phyloP scores from a whole-genome alignment of 78 protist genomes.

The Mantamonas sphyraenae region DNA sequence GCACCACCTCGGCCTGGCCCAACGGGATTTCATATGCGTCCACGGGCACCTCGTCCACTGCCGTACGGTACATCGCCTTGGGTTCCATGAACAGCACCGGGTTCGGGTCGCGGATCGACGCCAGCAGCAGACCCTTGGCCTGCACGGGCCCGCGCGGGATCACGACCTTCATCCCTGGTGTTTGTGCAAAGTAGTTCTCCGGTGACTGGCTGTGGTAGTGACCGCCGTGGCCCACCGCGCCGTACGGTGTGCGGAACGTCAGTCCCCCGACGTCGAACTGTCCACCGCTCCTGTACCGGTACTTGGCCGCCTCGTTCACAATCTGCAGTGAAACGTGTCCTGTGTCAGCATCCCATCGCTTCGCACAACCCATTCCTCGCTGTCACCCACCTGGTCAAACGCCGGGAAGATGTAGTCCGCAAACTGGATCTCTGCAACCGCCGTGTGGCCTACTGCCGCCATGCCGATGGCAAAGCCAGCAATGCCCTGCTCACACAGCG shows the following conservation, averaged over 20 bases:
- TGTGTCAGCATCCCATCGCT: no score
- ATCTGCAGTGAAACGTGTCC: no score
- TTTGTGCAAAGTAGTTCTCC: conserved; percentile 87
- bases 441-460: conserved; percentile 80
- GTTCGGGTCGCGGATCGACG: conserved; percentile 72
- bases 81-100: conserved; percentile 95
- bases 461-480: conserved; percentile 89
- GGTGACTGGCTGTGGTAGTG: conserved; percentile 91
- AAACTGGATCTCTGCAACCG: conserved; percentile 95
- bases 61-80: conserved; percentile 79
- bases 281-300: conserved; percentile 85
- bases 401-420: conserved; percentile 97
- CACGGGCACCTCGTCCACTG: conserved; percentile 74
- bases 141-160: conserved; percentile 72
- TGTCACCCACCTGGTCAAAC: conserved; percentile 77
- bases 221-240: conserved; percentile 91
- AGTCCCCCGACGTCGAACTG: conserved; percentile 76
- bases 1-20: conserved; percentile 71
- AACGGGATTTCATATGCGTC: conserved; percentile 74
- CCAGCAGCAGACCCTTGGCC: conserved; percentile 89
- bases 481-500: conserved; percentile 93
- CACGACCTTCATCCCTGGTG: conserved; percentile 88
- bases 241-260: conserved; percentile 85
- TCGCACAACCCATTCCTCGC: no score
- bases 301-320: conserved; percentile 96